Evolutionary conservation across 805 yeast genomes (phyloP), one percentile per base, ranked within the genome.

Genomic region (Saccharomycopsis sp.): DNA sequence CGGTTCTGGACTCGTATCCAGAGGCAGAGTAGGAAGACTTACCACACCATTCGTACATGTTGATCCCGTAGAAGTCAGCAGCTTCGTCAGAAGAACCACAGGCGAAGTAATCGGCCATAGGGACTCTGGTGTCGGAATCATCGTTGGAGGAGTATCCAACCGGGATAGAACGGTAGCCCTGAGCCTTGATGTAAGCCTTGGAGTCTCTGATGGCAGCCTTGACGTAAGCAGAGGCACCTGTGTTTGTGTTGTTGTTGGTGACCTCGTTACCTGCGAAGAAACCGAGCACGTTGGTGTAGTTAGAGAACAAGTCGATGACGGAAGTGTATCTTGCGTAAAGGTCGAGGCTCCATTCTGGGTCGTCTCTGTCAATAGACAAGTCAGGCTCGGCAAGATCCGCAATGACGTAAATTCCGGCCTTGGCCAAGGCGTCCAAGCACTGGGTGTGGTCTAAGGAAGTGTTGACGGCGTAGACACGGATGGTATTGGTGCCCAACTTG

Each of bases 1-100:
- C 71, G 53, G 91, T 85, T 75, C 87, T 80, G 62, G 72, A 79
- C 63, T 75, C 67, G 73, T 84, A 87, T 68, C 94, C 94, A 58
- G 91, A 85, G 4, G 70, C 62, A 34, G 68, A 56, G 75, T 76
- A 87, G 55, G 80, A 69, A 18, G 89, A 81, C 18, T 67, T 51
- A 67, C 92, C 92, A 78, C 94, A 87, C 94, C 94, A 87, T 75
- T 85, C 90, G 76, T 87, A 87, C 90, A 86, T 86, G 80, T 87
- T 87, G 70, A 87, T 84, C 79, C 94, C 94, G 70, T 86, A 87
- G 78, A 87, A 87, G 71, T 87, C 94, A 61, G 81, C 82, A 53
- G 83, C 86, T 54, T 66, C 74, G 34, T 76, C 79, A 5, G 69
- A 65, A 57, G 78, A 80, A 55, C 96, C 97, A 75, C 98, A 91